Conservation (phyloP, 768 basidiomycete species). For the Fibroporia radiculosa region DNA sequence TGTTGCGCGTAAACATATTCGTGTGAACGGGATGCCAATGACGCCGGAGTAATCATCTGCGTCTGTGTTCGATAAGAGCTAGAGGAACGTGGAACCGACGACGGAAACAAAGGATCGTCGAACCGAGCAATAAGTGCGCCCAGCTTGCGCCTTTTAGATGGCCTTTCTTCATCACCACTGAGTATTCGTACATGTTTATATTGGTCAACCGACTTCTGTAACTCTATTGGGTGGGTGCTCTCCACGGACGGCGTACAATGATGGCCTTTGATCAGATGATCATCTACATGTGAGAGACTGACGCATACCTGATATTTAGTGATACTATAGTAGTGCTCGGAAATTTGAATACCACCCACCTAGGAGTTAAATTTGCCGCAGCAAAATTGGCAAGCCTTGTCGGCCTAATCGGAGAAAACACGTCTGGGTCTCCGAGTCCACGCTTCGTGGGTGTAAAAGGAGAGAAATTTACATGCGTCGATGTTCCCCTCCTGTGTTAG, state of each 20-base stretch:
- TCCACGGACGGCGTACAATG: background rate
- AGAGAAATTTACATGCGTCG: background rate
- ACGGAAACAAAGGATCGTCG: background rate
- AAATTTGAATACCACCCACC: background rate
- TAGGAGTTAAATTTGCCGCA: background rate
- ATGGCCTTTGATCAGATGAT: background rate
- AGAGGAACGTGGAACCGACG: background rate
- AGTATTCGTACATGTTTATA: background rate
- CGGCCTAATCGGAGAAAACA: background rate
- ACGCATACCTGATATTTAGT: background rate
- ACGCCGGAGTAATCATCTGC: constrained; percentile 25
- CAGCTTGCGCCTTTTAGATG: background rate
- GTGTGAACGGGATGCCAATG: constrained; percentile 3
- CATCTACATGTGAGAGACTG: background rate
- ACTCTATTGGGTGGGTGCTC: background rate
- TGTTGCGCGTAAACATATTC: constrained; percentile 38
- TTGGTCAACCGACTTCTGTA: background rate
- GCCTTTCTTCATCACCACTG: background rate
- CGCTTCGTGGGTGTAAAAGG: constrained; percentile 3
- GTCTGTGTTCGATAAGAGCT: too few relatives aligned
- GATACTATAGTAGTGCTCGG: too few relatives aligned
- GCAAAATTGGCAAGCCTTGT: background rate
- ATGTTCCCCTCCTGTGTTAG: background rate
- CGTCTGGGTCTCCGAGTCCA: background rate
- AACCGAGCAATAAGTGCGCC: background rate